A percentile compares a stretch with the other conserved stretches of the same genome.
Conservation (phyloP, 305 asterid genomes). For the Andrographis paniculata region DNA sequence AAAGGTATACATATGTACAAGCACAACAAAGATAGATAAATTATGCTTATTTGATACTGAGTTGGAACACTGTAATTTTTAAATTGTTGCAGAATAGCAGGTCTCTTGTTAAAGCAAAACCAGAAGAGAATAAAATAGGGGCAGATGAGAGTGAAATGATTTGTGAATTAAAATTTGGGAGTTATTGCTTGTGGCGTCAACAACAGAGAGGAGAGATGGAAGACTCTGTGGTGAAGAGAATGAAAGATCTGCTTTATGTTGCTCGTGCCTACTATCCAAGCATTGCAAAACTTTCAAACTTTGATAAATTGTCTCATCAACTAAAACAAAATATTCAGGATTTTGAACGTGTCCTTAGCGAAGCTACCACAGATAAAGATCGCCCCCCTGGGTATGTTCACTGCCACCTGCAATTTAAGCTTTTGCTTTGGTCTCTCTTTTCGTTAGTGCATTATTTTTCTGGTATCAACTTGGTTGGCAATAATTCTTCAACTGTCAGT, state of each 20-base stretch:
- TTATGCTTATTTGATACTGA: slow-evolving; percentile 15
- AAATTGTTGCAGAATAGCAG: slow-evolving; percentile 36
- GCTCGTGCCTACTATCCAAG: slow-evolving; percentile 98
- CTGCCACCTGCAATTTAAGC: slow-evolving; percentile 7
- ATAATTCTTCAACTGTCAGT: slow-evolving; percentile 9
- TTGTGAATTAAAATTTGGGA: slow-evolving; percentile 84
- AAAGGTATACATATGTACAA: slow-evolving; percentile 13
- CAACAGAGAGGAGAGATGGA: slow-evolving; percentile 66
- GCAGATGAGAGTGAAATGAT: slow-evolving; percentile 51
- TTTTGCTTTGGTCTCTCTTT: slow-evolving; percentile 6
- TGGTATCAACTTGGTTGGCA: slow-evolving; percentile 6
- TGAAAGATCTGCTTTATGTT: slow-evolving; percentile 94
- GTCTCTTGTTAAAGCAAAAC: slow-evolving; percentile 25
- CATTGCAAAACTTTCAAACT: slow-evolving; percentile 82
- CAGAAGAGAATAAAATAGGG: slow-evolving; percentile 21
- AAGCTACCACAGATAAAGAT: slow-evolving; percentile 85
- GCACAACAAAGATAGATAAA: slow-evolving; percentile 19
- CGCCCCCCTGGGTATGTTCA: slow-evolving; percentile 70
- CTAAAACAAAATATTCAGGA: slow-evolving; percentile 95
- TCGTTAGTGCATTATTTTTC: slow-evolving; percentile 10
- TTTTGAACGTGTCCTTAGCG: slow-evolving; percentile 91
- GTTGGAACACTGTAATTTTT: slow-evolving; percentile 10
- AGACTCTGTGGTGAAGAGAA: slow-evolving; percentile 72
- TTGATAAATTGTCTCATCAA: slow-evolving; percentile 76
- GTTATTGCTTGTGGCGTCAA: slow-evolving; percentile 91